Base-by-base conservation (phyloP, 192 early-diverging fungal genomes). In the Coemansia sp. region DNA sequence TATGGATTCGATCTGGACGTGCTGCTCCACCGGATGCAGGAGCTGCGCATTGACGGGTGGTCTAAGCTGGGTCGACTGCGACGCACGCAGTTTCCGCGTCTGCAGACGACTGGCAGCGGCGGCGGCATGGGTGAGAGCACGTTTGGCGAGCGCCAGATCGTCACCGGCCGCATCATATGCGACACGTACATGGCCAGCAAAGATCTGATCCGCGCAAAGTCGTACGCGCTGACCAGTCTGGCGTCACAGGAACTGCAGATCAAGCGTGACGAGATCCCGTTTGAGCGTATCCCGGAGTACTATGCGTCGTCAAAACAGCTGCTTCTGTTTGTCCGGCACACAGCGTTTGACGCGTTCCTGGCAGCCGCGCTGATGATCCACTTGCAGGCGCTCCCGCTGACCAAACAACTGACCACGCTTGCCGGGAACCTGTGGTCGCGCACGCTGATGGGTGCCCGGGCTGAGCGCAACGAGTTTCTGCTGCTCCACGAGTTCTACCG, bases 351-450 rank as follows among this genome's bases (percentile, higher is more conserved):
- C 77, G 87, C 90, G 0, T 92, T 88, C 62, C 74, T 98, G 19
- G 86, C 89, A 4, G 85, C 89, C 14, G 85, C 88, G 7, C 83
- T 99, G n/a, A 93, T 95, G 89, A 89, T 92, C 75, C 90, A 90
- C 50, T 70, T 99, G 39, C 95, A 99, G 66, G 82, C 93, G 2
- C 73, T 99, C 14, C 95, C 94, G 19, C 83, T 99, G 57, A 94
- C 95, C 17, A 90, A 89, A 75, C 96, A 98, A 72, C 75, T 99
- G 65, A 98, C 98, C 10, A 87, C 86, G 8, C 73, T 98, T 37
- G 94, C 96, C 7, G 98, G 98, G 10, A 99, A 99, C 77, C 66
- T 97, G 45, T 98, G 97, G 98, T 67, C 94, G 9, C 85, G 91
- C 61, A 96, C 97, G 1, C 85, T 99, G 76, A 87, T 86, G 57